A percentile compares a stretch with the other conserved stretches of the same genome.
These are phyloP conservation scores for Colletotrichum filicis DNA, from an alignment of 2,329 filamentous ascomycete genomes.

Conservation along the genomic window DNA sequence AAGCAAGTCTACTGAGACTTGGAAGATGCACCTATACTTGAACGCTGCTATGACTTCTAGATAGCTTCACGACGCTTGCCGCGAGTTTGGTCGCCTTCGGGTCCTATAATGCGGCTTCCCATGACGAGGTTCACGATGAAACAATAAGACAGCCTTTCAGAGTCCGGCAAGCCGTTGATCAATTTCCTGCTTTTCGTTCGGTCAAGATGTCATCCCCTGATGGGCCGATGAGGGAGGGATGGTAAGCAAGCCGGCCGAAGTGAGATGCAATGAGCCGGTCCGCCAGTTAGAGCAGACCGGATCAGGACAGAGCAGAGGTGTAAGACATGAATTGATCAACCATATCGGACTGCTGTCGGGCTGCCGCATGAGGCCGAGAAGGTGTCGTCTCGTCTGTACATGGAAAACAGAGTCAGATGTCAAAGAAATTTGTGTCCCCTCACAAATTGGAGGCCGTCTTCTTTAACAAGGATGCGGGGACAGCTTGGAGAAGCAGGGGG, in stretches of 20 bases:
- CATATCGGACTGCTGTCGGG: background rate
- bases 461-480: constrained; percentile 16
- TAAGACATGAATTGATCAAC: background rate
- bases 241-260: background rate
- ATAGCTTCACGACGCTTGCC: too few relatives aligned
- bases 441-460: constrained; percentile 3
- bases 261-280: background rate
- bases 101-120: background rate
- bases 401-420: background rate
- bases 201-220: background rate
- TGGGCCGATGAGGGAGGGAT: background rate
- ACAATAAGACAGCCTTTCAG: background rate
- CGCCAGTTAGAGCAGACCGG: background rate
- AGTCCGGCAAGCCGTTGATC: background rate
- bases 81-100: background rate
- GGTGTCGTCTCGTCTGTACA: background rate
- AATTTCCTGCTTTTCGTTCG: background rate
- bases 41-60: background rate
- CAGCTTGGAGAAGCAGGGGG: constrained; percentile 2
- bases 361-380: background rate
- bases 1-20: background rate
- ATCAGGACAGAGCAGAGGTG: background rate
- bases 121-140: background rate
- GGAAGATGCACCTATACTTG: background rate
- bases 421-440: background rate